Evolutionary conservation across 176 grass and related monocot genomes (phyloP).

Genomic region (Coix lacrymajobi): DNA sequence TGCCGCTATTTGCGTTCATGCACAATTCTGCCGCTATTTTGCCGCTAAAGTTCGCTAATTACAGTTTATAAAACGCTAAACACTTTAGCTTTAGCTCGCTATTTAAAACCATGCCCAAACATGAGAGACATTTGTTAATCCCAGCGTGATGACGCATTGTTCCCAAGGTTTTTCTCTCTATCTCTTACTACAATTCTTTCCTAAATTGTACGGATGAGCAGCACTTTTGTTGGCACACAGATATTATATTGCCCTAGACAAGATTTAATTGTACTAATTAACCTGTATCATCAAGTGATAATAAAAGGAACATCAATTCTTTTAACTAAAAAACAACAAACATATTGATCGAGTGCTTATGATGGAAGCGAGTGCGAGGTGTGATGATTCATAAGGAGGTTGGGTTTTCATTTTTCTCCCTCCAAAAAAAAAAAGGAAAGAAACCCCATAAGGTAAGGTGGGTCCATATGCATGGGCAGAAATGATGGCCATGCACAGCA

Average conservation of each 20-base stretch:
- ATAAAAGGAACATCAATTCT: not conserved
- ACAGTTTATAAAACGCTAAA: no score
- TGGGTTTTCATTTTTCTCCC: not conserved
- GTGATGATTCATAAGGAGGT: not conserved
- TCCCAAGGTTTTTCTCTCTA: not conserved
- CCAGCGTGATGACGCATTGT: slow-evolving; percentile 11
- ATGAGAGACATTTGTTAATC: slow-evolving; percentile 17
- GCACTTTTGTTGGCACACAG: not conserved
- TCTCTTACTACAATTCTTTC: not conserved
- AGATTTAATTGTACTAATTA: not conserved
- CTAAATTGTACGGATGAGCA: slow-evolving; percentile 8
- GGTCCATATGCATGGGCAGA: slow-evolving; percentile 25
- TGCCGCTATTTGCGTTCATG: no score
- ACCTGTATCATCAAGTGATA: not conserved
- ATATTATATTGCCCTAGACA: not conserved
- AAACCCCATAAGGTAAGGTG: not conserved
- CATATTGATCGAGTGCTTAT: slow-evolving; percentile 17
- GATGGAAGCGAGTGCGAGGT: not conserved
- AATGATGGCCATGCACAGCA: slow-evolving; percentile 37
- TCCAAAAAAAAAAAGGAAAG: not conserved
- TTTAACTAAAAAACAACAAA: not conserved
- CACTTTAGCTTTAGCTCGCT: no score
- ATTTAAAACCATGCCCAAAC: no score
- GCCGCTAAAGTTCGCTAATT: no score
- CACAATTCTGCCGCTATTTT: no score